A percentile compares a stretch with the other conserved stretches of the same genome.
Evolutionary conservation across 2,329 filamentous ascomycete genomes (phyloP).

Genomic region (Aspergillus sp.): DNA sequence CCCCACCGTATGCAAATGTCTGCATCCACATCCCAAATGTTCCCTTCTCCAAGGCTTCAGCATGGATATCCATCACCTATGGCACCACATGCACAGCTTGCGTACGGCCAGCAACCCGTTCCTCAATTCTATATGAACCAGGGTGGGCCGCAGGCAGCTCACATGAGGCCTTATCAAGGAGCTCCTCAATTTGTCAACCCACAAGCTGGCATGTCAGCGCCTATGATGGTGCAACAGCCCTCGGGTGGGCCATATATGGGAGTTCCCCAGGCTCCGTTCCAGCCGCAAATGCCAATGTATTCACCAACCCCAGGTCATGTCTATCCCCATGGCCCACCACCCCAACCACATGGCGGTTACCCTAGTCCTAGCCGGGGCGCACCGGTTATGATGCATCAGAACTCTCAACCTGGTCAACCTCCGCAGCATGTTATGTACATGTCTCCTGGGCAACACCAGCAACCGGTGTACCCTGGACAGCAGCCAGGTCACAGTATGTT

Average conservation of each 20-base stretch:
- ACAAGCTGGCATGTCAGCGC: conserved; percentile 69
- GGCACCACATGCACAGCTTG: conserved; percentile 67
- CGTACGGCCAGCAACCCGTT: conserved; percentile 72
- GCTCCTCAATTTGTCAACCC: conserved; percentile 71
- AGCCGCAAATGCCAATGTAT: conserved; percentile 79
- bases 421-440: conserved; percentile 68
- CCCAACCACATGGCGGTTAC: conserved; percentile 67
- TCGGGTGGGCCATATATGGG: conserved; percentile 69
- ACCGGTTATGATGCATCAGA: conserved; percentile 92
- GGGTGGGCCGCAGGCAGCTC: conserved; percentile 67
- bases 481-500: conserved; percentile 74
- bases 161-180: conserved; percentile 70
- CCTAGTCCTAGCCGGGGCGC: conserved; percentile 85
- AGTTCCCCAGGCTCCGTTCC: conserved; percentile 66
- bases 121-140: conserved; percentile 70
- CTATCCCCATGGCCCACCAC: conserved; percentile 54
- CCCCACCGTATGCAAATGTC: conserved; percentile 86
- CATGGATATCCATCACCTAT: conserved; percentile 69
- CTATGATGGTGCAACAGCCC: conserved; percentile 80
- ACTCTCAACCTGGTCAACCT: conserved; percentile 84
- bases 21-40: conserved; percentile 78
- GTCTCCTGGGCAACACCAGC: conserved; percentile 73
- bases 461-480: conserved; percentile 69
- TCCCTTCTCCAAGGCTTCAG: conserved; percentile 77
- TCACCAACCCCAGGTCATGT: conserved; percentile 72